Base-by-base conservation (phyloP, 805 yeast species). In the Teunomyces funiuensis region DNA sequence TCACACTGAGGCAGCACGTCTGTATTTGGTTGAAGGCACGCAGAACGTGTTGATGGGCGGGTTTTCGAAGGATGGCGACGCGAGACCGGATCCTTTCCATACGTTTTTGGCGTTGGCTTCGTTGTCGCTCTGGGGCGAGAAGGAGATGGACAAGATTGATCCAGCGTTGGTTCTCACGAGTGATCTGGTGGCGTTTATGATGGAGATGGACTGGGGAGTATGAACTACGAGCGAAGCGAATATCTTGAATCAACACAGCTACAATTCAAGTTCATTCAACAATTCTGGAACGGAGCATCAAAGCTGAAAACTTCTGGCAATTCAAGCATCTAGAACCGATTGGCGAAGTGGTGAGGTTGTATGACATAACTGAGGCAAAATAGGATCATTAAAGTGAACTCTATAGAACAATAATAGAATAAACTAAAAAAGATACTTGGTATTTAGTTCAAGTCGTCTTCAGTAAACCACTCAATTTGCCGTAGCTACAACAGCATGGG, bases 31-130 rank as follows among this genome's bases (percentile, higher is more conserved):
- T 9, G 49, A 64, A 0, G 58, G 63, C 14, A 82, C 90, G 0
- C 95, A 86, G 53, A 78, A 82, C 54, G 45, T 42, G 0, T 36
- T 83, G 2, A 52, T 83, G 39, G 97, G 97, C 0, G 97, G 97
- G 0, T 87, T 88, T 57, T 75, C 75, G 8, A 88, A 86, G 57
- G 73, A 76, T n/a, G 76, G 74, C 30, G 80, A 65, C 6, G 79
- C 79, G 30, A 76, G 70, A 41, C 85, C 91, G 0, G 95, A 85
- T 56, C 82, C 90, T 1, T 71, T 79, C 36, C 95, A 85, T 59
- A 70, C 83, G 1, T 82, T 71, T 52, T 55, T 85, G 11, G 88
- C 82, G 0, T 52, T 85, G 6, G 80, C 85, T 9, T 72, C 80
- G 0, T 50, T 82, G 19, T 58, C 74, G 14, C 41, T 79, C 14